Evolutionary conservation across 2,329 filamentous ascomycete species (phyloP).

Genomic region (Aspergillus niger): DNA sequence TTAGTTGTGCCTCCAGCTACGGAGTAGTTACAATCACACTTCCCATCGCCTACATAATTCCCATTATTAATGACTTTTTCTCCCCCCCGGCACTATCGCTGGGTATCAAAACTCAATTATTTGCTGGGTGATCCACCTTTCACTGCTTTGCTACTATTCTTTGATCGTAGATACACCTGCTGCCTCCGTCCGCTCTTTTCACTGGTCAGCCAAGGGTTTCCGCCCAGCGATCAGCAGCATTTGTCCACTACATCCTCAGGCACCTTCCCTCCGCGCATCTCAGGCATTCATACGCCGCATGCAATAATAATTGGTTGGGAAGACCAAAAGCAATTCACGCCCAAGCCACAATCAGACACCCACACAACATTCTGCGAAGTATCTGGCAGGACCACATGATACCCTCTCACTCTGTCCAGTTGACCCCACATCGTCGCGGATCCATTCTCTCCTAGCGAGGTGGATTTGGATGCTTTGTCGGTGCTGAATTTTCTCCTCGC

Average conservation of each 20-base stretch:
- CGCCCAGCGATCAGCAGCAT: background rate
- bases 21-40: conserved; percentile 5
- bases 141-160: background rate
- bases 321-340: background rate
- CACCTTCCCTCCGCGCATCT: background rate
- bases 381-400: conserved; percentile 9
- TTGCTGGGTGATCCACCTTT: background rate
- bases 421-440: background rate
- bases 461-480: background rate
- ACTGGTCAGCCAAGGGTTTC: background rate
- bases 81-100: background rate
- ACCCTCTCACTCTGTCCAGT: conserved; percentile 1
- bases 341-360: background rate
- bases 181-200: background rate
- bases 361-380: too few relatives aligned
- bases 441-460: background rate
- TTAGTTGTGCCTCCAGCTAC: background rate
- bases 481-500: background rate
- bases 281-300: background rate
- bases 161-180: background rate
- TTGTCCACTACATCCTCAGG: conserved; percentile 1
- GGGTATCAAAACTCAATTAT: conserved; percentile 1
- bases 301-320: background rate
- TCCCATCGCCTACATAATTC: background rate
- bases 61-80: conserved; percentile 15